These are phyloP conservation scores for Sphaerulina vaccinii DNA, from an alignment of 2,329 filamentous ascomycete genomes.

Conservation along the genomic window DNA sequence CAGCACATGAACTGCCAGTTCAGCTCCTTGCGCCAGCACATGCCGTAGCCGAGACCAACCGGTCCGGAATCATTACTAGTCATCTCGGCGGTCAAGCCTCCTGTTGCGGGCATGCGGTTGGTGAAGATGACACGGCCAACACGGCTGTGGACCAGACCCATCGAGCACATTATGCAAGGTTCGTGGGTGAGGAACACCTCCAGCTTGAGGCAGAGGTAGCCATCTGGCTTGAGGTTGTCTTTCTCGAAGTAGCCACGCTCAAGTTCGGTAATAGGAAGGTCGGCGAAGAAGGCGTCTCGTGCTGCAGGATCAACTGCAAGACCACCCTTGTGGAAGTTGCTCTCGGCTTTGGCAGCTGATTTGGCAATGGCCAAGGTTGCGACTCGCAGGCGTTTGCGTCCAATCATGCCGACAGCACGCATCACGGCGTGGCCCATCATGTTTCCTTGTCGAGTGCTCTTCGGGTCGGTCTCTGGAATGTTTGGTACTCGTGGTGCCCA, in stretches of 20 bases:
- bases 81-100: constrained; percentile 75
- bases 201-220: constrained; percentile 90
- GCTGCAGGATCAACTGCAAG: constrained; percentile 36
- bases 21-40: constrained; percentile 69
- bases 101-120: constrained; percentile 74
- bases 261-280: constrained; percentile 65
- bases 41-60: constrained; percentile 53
- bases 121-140: constrained; percentile 84
- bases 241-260: constrained; percentile 63
- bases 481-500: constrained; percentile 51
- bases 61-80: constrained; percentile 38
- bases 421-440: constrained; percentile 76
- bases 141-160: constrained; percentile 91
- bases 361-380: constrained; percentile 32
- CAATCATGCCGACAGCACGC: constrained; percentile 79
- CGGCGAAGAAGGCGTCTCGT: constrained; percentile 61
- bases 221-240: constrained; percentile 68
- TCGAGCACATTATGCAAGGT: constrained; percentile 93
- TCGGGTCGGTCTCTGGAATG: constrained; percentile 22
- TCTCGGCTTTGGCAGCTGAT: constrained; percentile 34
- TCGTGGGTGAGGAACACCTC: constrained; percentile 95
- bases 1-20: constrained; percentile 84
- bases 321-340: constrained; percentile 35
- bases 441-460: constrained; percentile 56
- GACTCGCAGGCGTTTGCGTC: constrained; percentile 52